Percentiles rank a stretch among this genome's conserved stretches.
Conservation (phyloP, 129 eudicot species). For the Cynara cardunculus region DNA sequence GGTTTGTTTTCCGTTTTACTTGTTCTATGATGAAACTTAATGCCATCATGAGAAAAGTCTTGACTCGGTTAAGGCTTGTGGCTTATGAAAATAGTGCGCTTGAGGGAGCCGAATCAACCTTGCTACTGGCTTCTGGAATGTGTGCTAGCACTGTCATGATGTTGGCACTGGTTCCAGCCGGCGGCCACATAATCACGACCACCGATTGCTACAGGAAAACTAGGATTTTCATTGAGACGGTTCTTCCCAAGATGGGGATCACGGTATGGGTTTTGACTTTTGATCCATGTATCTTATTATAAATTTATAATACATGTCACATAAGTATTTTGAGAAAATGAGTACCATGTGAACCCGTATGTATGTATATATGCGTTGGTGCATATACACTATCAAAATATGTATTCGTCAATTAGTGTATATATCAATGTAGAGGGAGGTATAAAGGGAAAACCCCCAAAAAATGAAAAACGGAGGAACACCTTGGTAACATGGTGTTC, state of each 20-base stretch:
- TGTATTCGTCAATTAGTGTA: too few species aligned
- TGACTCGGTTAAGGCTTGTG: not conserved
- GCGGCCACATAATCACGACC: slow-evolving; percentile 87
- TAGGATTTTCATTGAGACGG: slow-evolving; percentile 69
- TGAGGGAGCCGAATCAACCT: slow-evolving; percentile 93
- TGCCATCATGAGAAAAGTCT: not conserved
- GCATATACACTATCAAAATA: too few species aligned
- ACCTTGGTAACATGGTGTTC: too few species aligned
- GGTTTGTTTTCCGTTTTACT: not conserved
- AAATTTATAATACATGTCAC: not conserved
- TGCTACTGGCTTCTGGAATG: slow-evolving; percentile 92
- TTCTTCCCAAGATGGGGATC: slow-evolving; percentile 92
- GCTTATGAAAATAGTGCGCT: slow-evolving; percentile 62
- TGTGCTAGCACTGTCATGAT: slow-evolving; percentile 82
- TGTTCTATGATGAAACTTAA: not conserved
- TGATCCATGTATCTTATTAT: not conserved
- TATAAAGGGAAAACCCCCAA: too few species aligned
- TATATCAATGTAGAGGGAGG: too few species aligned
- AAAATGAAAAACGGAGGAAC: too few species aligned
- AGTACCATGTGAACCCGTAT: not conserved
- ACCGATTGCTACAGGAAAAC: slow-evolving; percentile 92
- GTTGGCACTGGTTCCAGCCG: slow-evolving; percentile 86
- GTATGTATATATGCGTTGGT: too few species aligned
- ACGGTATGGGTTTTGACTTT: slow-evolving; percentile 35
- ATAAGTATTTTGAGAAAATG: not conserved